Evolutionary conservation across 345 rosid species (phyloP).

Genomic region (Populus davidiana): DNA sequence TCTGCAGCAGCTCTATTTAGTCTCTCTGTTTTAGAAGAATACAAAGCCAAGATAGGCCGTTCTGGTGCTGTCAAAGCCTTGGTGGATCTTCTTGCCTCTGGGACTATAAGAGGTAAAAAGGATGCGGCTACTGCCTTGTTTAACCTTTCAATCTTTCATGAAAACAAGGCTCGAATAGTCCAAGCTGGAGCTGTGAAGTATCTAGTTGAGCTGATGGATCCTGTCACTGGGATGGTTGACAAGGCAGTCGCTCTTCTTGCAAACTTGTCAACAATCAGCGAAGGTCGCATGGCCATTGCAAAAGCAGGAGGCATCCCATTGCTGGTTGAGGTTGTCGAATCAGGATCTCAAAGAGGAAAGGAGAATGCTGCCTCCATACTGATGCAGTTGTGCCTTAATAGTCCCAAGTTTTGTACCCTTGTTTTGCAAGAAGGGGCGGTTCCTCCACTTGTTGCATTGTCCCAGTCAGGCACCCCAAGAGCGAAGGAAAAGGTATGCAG

Average conservation of each 20-base stretch:
- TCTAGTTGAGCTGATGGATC: conserved; percentile 75
- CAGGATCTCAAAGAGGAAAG: conserved; percentile 87
- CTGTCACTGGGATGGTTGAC: conserved; percentile 73
- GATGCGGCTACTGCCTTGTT: conserved; percentile 93
- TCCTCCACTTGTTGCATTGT: conserved; percentile 92
- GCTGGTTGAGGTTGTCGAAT: conserved; percentile 73
- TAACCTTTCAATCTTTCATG: conserved; percentile 85
- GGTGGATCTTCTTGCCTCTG: conserved; percentile 73
- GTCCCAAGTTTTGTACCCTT: conserved; percentile 75
- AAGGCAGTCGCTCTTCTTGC: conserved; percentile 92
- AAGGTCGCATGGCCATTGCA: conserved; percentile 69
- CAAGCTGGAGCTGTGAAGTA: conserved; percentile 88
- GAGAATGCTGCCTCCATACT: conserved; percentile 86
- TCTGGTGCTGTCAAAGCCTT: conserved; percentile 76
- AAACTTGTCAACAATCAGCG: conserved; percentile 71
- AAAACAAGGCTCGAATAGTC: conserved; percentile 84
- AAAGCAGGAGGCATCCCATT: conserved; percentile 74
- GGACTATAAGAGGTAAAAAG: conserved; percentile 84
- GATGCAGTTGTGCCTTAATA: conserved; percentile 74
- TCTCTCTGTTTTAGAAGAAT: conserved; percentile 69
- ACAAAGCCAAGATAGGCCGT: conserved; percentile 75
- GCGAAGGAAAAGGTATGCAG: conserved; percentile 85
- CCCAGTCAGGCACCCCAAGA: conserved; percentile 89
- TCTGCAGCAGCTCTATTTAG: conserved; percentile 87
- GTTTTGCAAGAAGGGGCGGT: conserved; percentile 96